Base-by-base conservation (phyloP, 441 rosid genomes). In the Viola pubescens region DNA sequence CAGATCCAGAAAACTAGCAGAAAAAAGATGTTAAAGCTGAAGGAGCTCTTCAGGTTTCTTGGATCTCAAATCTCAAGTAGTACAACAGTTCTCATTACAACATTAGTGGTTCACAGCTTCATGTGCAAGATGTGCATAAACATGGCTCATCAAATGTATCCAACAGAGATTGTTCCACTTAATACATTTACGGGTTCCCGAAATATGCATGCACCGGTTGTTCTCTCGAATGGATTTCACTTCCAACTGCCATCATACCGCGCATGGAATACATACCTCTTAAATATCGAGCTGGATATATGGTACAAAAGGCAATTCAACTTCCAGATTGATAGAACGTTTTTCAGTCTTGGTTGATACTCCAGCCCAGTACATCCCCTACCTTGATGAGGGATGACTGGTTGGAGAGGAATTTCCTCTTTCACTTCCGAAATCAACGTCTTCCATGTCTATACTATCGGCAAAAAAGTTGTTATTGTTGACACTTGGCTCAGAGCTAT, bases 401-500 rank as follows among this genome's bases (percentile, higher is more conserved):
- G 74, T 41, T 3, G 83, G 79, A 59, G 85, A 77, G 43, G 81
- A 66, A 69, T 52, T 70, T 66, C 81, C 79, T 73, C 67, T 76
- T 69, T 82, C 86, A 37, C 79, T 77, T 42, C 71, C 81, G 34
- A 74, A 68, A 67, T 76, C 85, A 13, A 62, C 73, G 58, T 76
- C 75, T 61, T 82, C 91, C 0, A 66, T 76, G 59, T 84, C 91
- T 59, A 56, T 74, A 40, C 80, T 84, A 48, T 81, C 91, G 39
- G 76, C 64, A 54, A 73, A 75, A 54, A 72, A 58, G 69, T 74
- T 62, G 62, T 75, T 81, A 56, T 79, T 77, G 79, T 79, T 90
- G 4, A 88, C 77, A 58, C 91, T 83, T 6, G 81, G 89, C 72
- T 91, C 96, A 0, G 89, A 84, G 81, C 90, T 79, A 34, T 77